Evolutionary conservation across 176 grass and related monocot genomes (phyloP).

Genomic region (Musa itinerans): DNA sequence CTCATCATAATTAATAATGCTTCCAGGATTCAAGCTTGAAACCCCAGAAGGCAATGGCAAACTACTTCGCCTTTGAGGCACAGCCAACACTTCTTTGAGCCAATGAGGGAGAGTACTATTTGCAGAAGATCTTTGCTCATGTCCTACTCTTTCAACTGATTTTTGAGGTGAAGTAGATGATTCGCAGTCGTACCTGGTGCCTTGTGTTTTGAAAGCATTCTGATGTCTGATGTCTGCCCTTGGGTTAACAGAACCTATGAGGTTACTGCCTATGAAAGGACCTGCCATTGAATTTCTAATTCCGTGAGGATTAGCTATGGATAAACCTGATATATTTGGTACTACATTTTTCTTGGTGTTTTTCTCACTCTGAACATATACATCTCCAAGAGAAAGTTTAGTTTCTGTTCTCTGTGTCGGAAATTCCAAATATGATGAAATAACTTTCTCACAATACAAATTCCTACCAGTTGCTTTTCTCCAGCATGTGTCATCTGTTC

Average conservation of each 20-base stretch:
- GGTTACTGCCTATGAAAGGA: conserved; percentile 31
- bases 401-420: conserved; percentile 29
- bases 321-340: conserved; percentile 29
- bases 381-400: conserved; percentile 45
- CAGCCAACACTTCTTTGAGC: conserved; percentile 37
- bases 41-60: conserved; percentile 13
- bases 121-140: conserved; percentile 20
- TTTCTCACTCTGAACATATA: conserved; percentile 23
- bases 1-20: conserved; percentile 6
- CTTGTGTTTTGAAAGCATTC: conserved; percentile 26
- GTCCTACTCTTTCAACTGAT: conserved; percentile 13
- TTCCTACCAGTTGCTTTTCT: not conserved
- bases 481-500: conserved; percentile 8
- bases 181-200: conserved; percentile 34
- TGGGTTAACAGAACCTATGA: conserved; percentile 25
- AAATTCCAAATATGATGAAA: conserved; percentile 36
- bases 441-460: conserved; percentile 26
- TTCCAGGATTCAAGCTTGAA: not conserved
- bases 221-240: conserved; percentile 19
- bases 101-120: conserved; percentile 53
- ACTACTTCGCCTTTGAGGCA: conserved; percentile 6
- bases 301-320: conserved; percentile 20
- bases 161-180: conserved; percentile 11
- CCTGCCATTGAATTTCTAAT: conserved; percentile 8
- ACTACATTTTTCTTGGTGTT: conserved; percentile 16